Conservation (phyloP, 2,329 filamentous ascomycete species). For the Fusarium luffae region DNA sequence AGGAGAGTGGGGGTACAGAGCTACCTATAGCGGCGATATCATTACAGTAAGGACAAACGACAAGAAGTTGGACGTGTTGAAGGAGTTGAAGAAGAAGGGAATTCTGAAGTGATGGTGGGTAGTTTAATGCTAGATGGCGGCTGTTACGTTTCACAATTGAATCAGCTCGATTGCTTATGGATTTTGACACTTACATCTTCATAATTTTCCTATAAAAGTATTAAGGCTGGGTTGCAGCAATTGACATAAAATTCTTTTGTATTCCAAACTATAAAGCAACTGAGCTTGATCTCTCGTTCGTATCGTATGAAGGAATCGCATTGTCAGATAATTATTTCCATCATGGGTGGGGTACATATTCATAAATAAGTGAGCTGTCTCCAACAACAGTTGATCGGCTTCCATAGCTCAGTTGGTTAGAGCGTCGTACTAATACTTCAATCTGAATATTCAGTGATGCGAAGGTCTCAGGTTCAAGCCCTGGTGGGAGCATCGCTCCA, state of each 20-base stretch:
- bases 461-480: not conserved
- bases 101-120: not conserved
- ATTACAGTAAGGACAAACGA: slow-evolving; percentile 1
- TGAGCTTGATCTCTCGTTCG: fast-evolving
- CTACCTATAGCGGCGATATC: too few species aligned
- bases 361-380: fast-evolving
- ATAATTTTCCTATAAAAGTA: too few species aligned
- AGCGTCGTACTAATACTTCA: not conserved
- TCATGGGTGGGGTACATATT: fast-evolving
- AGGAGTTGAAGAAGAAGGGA: not conserved
- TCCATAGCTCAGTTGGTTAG: not conserved
- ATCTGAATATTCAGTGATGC: not conserved
- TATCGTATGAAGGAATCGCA: fast-evolving
- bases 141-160: not conserved
- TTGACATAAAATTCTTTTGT: too few species aligned
- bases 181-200: not conserved
- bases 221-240: too few species aligned
- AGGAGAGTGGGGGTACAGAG: not conserved
- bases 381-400: not conserved
- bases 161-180: not conserved
- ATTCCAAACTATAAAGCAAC: not conserved
- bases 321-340: not conserved
- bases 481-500: not conserved
- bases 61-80: not conserved
- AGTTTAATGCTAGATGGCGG: not conserved